Conservation (phyloP, 768 basidiomycete genomes). For the Naganishia vishniacii region DNA sequence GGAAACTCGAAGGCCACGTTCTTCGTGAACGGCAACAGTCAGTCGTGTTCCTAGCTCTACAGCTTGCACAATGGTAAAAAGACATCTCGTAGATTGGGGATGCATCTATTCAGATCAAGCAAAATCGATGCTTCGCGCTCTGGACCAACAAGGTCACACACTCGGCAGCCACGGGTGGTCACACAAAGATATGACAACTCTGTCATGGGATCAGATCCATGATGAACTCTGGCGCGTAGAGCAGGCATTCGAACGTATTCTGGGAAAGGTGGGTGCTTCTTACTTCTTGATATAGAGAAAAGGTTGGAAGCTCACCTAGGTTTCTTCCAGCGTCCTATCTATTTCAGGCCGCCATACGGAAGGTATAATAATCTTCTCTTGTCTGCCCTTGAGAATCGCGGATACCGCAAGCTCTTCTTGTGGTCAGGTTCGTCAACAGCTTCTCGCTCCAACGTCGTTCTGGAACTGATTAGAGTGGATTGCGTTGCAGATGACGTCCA, state of each 20-base stretch:
- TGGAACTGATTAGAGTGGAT: too few relatives aligned
- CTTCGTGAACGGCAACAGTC: slow-evolving; percentile 48
- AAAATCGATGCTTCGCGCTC: not conserved
- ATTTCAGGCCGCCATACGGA: slow-evolving; percentile 47
- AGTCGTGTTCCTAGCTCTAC: not conserved
- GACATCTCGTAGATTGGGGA: not conserved
- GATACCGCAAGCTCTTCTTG: slow-evolving; percentile 42
- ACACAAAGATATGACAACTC: slow-evolving; percentile 41
- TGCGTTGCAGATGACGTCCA: slow-evolving; percentile 42
- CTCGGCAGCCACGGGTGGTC: slow-evolving; percentile 47
- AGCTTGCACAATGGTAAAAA: not conserved
- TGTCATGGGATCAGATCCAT: slow-evolving; percentile 27
- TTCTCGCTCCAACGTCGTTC: too few relatives aligned
- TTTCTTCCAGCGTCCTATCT: slow-evolving; percentile 9
- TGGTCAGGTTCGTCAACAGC: slow-evolving; percentile 30
- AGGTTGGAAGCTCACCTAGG: too few relatives aligned
- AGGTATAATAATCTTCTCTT: slow-evolving; percentile 36
- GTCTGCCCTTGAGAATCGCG: slow-evolving; percentile 38
- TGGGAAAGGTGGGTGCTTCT: slow-evolving; percentile 28
- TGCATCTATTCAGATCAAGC: not conserved
- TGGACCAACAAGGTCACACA: too few relatives aligned
- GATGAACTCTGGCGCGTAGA: slow-evolving; percentile 31
- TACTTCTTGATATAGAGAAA: too few relatives aligned
- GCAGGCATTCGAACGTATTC: slow-evolving; percentile 44
- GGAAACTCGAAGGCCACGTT: slow-evolving; percentile 39